Conservation (phyloP, 768 basidiomycete species). For the Clavulina sp. region DNA sequence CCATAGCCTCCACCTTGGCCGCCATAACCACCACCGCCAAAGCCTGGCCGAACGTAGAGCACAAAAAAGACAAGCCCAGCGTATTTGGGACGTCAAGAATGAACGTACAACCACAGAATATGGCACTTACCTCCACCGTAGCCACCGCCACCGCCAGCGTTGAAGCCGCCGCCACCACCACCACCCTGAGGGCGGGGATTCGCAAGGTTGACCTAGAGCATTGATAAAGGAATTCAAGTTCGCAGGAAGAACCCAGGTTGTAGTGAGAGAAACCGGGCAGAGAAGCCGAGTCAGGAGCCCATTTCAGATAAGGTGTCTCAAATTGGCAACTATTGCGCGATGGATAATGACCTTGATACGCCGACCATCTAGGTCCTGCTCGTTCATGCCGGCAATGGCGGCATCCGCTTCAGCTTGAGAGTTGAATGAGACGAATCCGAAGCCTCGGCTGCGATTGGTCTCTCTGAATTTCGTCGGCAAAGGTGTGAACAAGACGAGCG, state of each 20-base stretch:
- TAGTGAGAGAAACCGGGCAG: too few species aligned
- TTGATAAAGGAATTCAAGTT: too few species aligned
- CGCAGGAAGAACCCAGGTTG: too few species aligned
- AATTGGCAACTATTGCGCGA: conserved; percentile 23
- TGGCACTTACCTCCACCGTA: too few species aligned
- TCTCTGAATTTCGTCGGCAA: conserved; percentile 42
- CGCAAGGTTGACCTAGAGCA: conserved; percentile 67
- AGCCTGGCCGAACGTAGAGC: too few species aligned
- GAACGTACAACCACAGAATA: too few species aligned
- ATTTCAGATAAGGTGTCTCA: too few species aligned
- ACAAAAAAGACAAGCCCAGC: too few species aligned
- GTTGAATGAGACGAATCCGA: conserved; percentile 82
- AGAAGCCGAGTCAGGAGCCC: too few species aligned
- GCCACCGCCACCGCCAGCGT: conserved; percentile 17
- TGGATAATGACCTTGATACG: conserved; percentile 67
- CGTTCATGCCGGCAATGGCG: conserved; percentile 65
- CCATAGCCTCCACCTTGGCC: conserved; percentile 17
- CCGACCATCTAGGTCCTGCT: conserved; percentile 85
- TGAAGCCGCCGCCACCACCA: conserved; percentile 17
- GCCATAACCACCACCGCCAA: conserved; percentile 20
- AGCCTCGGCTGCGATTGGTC: conserved; percentile 91
- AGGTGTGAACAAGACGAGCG: background rate
- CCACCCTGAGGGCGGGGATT: conserved; percentile 34
- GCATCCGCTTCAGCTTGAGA: conserved; percentile 45
- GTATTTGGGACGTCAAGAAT: too few species aligned